Conservation (phyloP, 2,329 filamentous ascomycete genomes). For the Xylariaceae sp. region DNA sequence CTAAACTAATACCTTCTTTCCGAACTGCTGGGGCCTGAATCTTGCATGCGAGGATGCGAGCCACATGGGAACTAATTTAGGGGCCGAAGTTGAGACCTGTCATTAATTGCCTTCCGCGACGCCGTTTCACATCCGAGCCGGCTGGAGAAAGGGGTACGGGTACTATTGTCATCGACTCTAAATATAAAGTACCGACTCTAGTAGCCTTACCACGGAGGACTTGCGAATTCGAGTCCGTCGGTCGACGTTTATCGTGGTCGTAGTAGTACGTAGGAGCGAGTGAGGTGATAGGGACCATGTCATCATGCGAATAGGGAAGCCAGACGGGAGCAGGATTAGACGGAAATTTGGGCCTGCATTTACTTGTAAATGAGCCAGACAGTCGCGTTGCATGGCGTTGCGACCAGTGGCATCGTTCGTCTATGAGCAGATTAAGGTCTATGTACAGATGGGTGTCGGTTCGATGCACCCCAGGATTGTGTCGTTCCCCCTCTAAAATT, state of each 20-base stretch:
- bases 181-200: too few relatives aligned
- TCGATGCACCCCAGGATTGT: background rate
- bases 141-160: too few relatives aligned
- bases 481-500: constrained; percentile 34
- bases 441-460: constrained; percentile 32
- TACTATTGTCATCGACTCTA: too few relatives aligned
- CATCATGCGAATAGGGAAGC: background rate
- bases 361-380: background rate
- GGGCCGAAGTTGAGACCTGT: background rate
- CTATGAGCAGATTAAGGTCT: constrained; percentile 28
- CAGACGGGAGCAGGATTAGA: background rate
- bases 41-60: background rate
- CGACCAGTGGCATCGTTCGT: constrained; percentile 6
- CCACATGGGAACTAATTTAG: background rate
- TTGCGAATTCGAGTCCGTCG: too few relatives aligned
- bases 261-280: background rate
- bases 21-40: background rate
- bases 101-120: background rate
- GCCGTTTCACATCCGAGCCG: too few relatives aligned
- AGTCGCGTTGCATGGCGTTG: background rate
- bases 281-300: background rate
- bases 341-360: background rate
- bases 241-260: too few relatives aligned
- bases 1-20: constrained; percentile 34
- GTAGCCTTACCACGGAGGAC: too few relatives aligned